Conservation (phyloP, 108 stramenopile species). For the Nitzschia sp. region DNA sequence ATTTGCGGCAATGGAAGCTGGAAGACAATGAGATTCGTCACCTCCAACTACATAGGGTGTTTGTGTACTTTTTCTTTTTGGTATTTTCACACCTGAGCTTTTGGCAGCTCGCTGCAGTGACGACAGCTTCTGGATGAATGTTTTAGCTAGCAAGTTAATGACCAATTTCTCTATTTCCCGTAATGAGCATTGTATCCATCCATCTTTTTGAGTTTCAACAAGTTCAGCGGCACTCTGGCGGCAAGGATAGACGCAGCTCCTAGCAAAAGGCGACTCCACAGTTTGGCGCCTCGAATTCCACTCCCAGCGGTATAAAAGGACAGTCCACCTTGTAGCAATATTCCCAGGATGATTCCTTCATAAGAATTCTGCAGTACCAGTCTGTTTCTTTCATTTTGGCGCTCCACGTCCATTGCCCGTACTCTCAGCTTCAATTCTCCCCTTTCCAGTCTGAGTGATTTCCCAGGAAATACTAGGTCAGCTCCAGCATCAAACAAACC, state of each 20-base stretch:
- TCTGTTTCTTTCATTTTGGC: constrained; percentile 81
- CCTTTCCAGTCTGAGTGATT: constrained; percentile 66
- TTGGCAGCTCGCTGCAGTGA: no score
- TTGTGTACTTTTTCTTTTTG: no score
- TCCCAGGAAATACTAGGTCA: no score
- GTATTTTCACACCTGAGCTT: no score
- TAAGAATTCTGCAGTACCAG: constrained; percentile 80
- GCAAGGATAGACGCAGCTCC: constrained; percentile 64
- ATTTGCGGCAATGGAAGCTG: no score
- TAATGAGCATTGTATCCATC: constrained; percentile 82
- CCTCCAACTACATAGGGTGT: no score
- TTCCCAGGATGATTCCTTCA: constrained; percentile 64
- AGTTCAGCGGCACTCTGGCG: constrained; percentile 62
- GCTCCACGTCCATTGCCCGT: constrained; percentile 88
- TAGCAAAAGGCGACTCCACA: constrained; percentile 49
- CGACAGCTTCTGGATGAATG: no score
- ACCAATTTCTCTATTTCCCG: constrained; percentile 16
- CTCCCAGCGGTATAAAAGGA: constrained; percentile 58
- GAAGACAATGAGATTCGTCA: no score
- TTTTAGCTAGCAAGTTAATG: no score
- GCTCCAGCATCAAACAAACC: neutral
- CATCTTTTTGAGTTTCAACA: constrained; percentile 62
- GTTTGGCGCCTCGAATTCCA: constrained; percentile 40
- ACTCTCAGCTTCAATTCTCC: constrained; percentile 94
- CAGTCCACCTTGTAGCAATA: constrained; percentile 72